Base-by-base conservation (phyloP, 371 early-diverging fungal genomes). In the Rhizopus microsporus region DNA sequence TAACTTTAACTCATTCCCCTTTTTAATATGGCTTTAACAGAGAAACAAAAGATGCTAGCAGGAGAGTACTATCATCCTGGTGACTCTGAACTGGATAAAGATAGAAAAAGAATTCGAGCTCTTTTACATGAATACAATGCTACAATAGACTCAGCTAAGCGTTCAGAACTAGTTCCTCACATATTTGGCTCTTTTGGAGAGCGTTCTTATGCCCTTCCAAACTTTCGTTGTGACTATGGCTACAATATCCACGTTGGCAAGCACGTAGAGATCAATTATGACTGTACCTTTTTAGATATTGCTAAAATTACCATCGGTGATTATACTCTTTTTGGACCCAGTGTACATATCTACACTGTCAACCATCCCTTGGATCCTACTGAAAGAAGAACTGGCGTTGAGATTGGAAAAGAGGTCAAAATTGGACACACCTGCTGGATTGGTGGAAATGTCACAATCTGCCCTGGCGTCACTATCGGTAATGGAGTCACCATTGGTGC, bases 391-490 rank as follows among this genome's bases (percentile, higher is more conserved):
- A 53, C 37, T 6, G 67, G 65, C 7, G 12, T 50, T 7, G 80
- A 71, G 35, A 58, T 49, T 10, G 70, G 67, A 0, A 50, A 65
- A 15, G 61, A 51, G 12, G 60, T 74, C 1, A 58, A 51, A 60
- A 90, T 92, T 48, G 89, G 89, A 16, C 75, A 84, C 59, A 76
- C 85, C 56, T 83, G 82, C 15, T 91, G 90, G 91, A 59, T 91
- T 39, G 91, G 92, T 7, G 92, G 90, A 17, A 74, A 83, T 30
- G 82, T 77, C 0, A 81, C 86, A 8, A 84, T 95, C 48, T 74
- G 84, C 59, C 90, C 93, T 4, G 94, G 94, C 32, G 87, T 94
- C 8, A 92, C 88, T 0, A 88, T 95, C 54, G 95, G 95, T 0
- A 73, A 88, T 37, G 85, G 89, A n/a, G 51, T 57, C 8, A 79